Evolutionary conservation across 805 yeast species (phyloP).

Genomic region (Metschnikowia lochheadii): DNA sequence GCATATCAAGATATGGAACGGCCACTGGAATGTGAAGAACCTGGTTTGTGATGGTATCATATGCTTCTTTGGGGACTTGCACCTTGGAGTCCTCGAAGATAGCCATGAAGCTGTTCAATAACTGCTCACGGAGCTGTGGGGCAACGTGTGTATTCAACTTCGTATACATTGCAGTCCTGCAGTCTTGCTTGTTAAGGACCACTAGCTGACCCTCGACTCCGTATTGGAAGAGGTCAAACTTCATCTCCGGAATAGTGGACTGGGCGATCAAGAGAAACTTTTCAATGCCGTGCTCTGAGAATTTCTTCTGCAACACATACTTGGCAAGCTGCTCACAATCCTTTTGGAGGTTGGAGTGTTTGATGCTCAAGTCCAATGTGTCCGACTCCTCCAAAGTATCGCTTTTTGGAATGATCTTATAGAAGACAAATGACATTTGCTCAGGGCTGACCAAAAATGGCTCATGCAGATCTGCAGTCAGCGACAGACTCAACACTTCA

Average conservation of each 20-base stretch:
- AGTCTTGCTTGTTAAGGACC: conserved; percentile 19
- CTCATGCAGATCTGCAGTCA: conserved; percentile 17
- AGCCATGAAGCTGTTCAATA: conserved; percentile 9
- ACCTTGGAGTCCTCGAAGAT: not conserved
- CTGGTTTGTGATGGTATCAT: not conserved
- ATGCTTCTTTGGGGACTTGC: not conserved
- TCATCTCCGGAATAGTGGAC: conserved; percentile 16
- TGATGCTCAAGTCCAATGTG: conserved; percentile 38
- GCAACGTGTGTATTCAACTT: conserved; percentile 3
- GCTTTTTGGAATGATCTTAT: conserved; percentile 38
- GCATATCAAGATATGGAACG: conserved; percentile 54
- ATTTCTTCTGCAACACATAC: not conserved
- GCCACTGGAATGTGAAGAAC: conserved; percentile 51
- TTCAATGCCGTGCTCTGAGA: conserved; percentile 8
- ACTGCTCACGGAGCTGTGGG: conserved; percentile 7
- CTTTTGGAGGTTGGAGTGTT: conserved; percentile 43
- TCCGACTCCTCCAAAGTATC: conserved; percentile 26
- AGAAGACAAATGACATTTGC: conserved; percentile 66
- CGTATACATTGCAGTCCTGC: conserved; percentile 10
- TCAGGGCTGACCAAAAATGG: conserved; percentile 56
- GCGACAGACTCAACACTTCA: conserved; percentile 17
- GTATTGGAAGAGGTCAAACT: conserved; percentile 30
- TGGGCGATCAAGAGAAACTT: conserved; percentile 20
- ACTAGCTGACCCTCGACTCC: conserved; percentile 21
- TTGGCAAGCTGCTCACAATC: conserved; percentile 36